Percentiles rank a stretch among this genome's conserved stretches.
These are phyloP conservation scores for Quercus glauca DNA, from an alignment of 306 rosid species.

Conservation along the genomic window DNA sequence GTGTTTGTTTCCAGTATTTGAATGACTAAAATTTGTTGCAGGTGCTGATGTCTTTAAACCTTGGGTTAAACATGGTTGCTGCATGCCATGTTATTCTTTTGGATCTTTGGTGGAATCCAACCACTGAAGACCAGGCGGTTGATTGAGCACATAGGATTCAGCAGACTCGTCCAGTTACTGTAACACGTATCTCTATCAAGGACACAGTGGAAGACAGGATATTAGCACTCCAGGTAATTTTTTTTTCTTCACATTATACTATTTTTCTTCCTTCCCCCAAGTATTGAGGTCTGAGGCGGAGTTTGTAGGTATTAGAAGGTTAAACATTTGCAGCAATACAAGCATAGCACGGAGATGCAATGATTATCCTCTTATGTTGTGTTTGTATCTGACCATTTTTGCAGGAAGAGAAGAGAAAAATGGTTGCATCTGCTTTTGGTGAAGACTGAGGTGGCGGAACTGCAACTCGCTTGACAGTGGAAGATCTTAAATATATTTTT, in stretches of 20 bases:
- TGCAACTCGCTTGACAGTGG: constrained; percentile 77
- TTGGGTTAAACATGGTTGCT: constrained; percentile 97
- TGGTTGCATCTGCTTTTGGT: constrained; percentile 98
- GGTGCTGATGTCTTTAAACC: constrained; percentile 95
- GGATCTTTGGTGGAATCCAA: constrained; percentile 99
- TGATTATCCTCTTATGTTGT: constrained; percentile 18
- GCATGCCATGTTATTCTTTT: constrained; percentile 93
- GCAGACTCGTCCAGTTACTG: constrained; percentile 95
- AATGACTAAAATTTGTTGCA: constrained; percentile 32
- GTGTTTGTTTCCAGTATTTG: constrained; percentile 16
- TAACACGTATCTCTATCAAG: constrained; percentile 78
- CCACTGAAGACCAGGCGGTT: constrained; percentile 96
- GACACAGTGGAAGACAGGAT: constrained; percentile 95
- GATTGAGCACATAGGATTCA: constrained; percentile 98
- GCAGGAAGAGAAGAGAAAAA: constrained; percentile 92
- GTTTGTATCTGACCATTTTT: background rate
- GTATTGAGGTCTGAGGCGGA: background rate
- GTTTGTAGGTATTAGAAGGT: background rate
- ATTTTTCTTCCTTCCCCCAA: background rate
- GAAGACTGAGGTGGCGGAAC: constrained; percentile 81
- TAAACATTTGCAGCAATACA: background rate
- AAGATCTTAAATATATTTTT: constrained; percentile 91
- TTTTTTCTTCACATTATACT: background rate
- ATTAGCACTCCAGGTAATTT: constrained; percentile 79
- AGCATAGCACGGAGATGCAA: background rate